Percentiles rank a stretch among this genome's conserved stretches.
Conservation (phyloP, 805 yeast species). For the Candida easanensis region DNA sequence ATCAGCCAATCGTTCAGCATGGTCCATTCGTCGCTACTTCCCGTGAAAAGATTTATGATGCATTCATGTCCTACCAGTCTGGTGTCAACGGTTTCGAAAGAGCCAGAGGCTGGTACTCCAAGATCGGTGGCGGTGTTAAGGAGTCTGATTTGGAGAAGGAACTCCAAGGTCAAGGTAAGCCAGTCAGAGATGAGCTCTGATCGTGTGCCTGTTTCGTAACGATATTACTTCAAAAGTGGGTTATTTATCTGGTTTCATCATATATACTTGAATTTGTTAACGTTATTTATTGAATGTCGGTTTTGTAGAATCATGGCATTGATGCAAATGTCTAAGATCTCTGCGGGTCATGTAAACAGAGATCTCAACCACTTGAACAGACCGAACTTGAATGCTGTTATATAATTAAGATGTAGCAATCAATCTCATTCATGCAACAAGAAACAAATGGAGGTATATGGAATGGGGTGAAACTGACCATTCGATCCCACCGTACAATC, state of each 20-base stretch:
- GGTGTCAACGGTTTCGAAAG: constrained; percentile 70
- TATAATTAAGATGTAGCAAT: too few species aligned
- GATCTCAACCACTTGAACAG: too few species aligned
- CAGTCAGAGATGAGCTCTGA: constrained; percentile 17
- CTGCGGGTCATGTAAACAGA: too few species aligned
- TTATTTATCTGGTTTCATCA: background rate
- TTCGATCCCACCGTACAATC: too few species aligned
- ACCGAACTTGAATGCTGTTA: too few species aligned
- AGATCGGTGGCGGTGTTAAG: constrained; percentile 35
- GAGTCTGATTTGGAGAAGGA: constrained; percentile 24
- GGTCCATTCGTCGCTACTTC: constrained; percentile 89
- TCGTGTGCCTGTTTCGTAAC: background rate
- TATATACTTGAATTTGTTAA: too few species aligned
- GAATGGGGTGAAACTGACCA: too few species aligned
- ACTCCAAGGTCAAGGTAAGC: constrained; percentile 1
- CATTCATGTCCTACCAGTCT: constrained; percentile 68
- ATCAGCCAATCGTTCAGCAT: constrained; percentile 78
- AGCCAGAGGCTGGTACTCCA: constrained; percentile 54
- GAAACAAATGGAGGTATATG: too few species aligned
- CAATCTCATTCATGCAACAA: too few species aligned
- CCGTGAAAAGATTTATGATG: constrained; percentile 61
- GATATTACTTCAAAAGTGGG: background rate
- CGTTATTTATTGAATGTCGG: too few species aligned
- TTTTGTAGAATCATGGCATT: too few species aligned
- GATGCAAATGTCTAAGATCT: too few species aligned